Evolutionary conservation across 176 grass and related monocot genomes (phyloP), one percentile per base, ranked within the genome.

Genomic region (Sorghum bicolor): DNA sequence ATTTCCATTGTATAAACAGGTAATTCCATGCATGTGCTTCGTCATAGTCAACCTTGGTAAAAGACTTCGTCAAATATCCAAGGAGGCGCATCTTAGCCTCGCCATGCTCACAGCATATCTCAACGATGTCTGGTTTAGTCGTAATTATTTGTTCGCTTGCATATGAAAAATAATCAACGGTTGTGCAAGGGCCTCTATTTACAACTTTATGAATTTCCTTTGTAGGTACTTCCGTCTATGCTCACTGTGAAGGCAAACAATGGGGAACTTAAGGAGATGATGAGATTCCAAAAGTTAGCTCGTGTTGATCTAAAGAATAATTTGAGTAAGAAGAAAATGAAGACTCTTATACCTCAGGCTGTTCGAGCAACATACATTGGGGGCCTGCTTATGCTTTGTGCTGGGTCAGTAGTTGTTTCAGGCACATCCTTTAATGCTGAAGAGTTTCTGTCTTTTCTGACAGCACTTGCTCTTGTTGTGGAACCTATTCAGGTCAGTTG

Each of bases 311-410:
- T 91, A 41, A 77, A 78, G 26, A 72, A 84, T 81, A 90, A 82
- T 69, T 67, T 86, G 74, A 82, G 70, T 38, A 96, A 96, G 82
- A 96, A 81, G 88, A 96, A 91, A 86, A 86, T 96, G 94, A 96
- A 96, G 79, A 75, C 83, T 40, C 78, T 96, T 63, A 91, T 96
- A 78, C 94, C 94, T 80, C 81, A 93, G 30, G 77, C 67, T 76
- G 84, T 96, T 61, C 90, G 74, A 70, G 87, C 82, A 40, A 79
- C 89, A 70, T 96, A 93, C 32, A 76, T 96, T 36, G 84, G 88
- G 88, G 85, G 93, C 22, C 84, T 96, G 32, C 64, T 88, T 75
- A 25, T 89, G 29, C 82, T 93, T 14, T 89, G 91, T 87, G 84
- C 84, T 89, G 83, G 88, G 67, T 89, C 79, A 61, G 33, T 96